A percentile compares a stretch with the other conserved stretches of the same genome.
These are phyloP conservation scores for Closterium sp. DNA, from an alignment of 139 green algal species.

Conservation along the genomic window DNA sequence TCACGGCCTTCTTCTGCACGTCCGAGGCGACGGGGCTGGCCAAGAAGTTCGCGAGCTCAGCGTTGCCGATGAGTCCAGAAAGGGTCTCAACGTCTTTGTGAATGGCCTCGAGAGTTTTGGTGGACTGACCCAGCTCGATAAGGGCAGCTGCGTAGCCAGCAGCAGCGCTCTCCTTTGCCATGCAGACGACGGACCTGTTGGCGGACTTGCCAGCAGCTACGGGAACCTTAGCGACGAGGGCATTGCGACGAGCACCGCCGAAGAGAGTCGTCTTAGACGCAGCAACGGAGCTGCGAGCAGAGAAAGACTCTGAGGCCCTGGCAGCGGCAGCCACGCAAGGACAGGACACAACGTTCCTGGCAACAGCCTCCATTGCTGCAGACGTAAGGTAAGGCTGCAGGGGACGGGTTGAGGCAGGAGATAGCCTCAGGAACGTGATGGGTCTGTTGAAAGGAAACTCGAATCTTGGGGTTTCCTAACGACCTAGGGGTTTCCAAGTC, in stretches of 20 bases:
- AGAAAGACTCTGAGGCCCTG: neutral
- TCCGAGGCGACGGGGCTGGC: conserved; percentile 77
- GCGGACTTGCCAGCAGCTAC: neutral
- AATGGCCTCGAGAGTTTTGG: conserved; percentile 80
- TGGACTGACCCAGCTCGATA: conserved; percentile 83
- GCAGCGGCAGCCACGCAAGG: neutral
- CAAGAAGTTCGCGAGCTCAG: conserved; percentile 77
- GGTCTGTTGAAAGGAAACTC: neutral
- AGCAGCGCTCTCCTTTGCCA: conserved; percentile 55
- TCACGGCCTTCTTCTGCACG: conserved; percentile 86
- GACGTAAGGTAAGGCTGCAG: neutral
- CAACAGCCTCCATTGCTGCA: neutral
- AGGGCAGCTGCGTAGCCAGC: conserved; percentile 89
- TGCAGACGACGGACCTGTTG: conserved; percentile 6
- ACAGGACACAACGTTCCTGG: neutral
- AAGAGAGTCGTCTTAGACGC: neutral
- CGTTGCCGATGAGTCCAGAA: conserved; percentile 43
- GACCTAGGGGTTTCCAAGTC: neutral
- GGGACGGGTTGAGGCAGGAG: neutral
- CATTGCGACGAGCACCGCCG: conserved; percentile 5
- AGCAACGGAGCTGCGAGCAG: neutral
- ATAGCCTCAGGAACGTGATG: neutral
- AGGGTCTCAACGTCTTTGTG: conserved; percentile 80
- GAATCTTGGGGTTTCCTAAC: neutral
- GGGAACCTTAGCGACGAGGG: conserved; percentile 5